Base-by-base conservation (phyloP, 1,284 basidiomycete genomes). In the Malassezia psittaci region DNA sequence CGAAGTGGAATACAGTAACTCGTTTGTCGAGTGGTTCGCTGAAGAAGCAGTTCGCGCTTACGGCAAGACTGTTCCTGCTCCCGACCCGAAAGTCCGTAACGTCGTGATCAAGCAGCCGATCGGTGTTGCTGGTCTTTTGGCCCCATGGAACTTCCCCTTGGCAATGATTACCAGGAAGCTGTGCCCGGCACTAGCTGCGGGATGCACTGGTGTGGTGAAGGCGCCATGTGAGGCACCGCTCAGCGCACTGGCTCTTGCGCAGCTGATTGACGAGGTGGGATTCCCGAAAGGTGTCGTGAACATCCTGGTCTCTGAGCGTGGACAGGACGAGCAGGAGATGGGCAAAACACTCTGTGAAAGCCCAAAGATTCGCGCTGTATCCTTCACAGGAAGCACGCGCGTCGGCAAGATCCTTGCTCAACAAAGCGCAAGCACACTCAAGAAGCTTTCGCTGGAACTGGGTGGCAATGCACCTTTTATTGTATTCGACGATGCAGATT, bases 181-280 rank as follows among this genome's bases (percentile, higher is more conserved):
- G 12, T 88, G 83, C 15, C 85, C 90, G 29, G 89, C 89, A 13
- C 82, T 98, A 15, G 78, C 90, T 9, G 90, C 90, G 15, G 94
- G 94, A 21, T 98, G 94, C 76, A 96, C 93, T 0, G 81, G 84
- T 1, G 91, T 99, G 52, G 84, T 96, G 76, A 98, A 99, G 74
- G 90, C 91, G 2, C 86, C 94, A 2, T 83, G 90, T 1, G 93
- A 99, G 77, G 91, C 94, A 0, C 94, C 94, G 0, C 94, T 88
- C 77, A 90, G 90, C 36, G 85, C 86, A 15, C 81, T 98, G 18
- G 94, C 93, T 4, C 78, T 94, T 15, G 84, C 82, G 7, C 87
- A 91, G 77, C 82, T 96, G 29, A 83, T 85, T 15, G 81, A 81
- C 47, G 84, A 89, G 54, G 93, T 91, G 11, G 93, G 91, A 41